Evolutionary conservation across 305 asterid genomes (phyloP).

Genomic region (Fraxinus sp.): DNA sequence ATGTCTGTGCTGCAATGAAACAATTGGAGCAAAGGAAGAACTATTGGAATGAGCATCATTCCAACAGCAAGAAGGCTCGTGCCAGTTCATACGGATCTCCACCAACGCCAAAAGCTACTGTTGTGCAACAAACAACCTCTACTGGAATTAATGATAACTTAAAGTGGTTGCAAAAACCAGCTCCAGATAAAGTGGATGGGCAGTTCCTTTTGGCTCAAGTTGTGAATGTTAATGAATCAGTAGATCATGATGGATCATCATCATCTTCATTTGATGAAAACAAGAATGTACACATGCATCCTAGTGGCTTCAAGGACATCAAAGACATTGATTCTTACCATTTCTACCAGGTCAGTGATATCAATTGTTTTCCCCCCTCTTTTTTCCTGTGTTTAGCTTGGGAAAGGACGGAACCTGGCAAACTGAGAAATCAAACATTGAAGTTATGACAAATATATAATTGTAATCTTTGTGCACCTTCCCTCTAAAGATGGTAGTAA

Average conservation of each 20-base stretch:
- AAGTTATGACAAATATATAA: background rate
- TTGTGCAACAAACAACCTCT: slow-evolving; percentile 26
- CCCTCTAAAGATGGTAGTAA: background rate
- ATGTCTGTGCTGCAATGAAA: slow-evolving; percentile 83
- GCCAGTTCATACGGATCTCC: slow-evolving; percentile 40
- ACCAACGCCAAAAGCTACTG: slow-evolving; percentile 26
- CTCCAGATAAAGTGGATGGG: slow-evolving; percentile 30
- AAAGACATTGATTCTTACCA: slow-evolving; percentile 55
- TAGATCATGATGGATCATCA: slow-evolving; percentile 38
- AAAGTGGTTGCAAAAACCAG: slow-evolving; percentile 31
- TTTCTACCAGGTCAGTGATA: slow-evolving; percentile 79
- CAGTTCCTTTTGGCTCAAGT: slow-evolving; percentile 37
- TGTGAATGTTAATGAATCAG: slow-evolving; percentile 33
- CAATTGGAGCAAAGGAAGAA: slow-evolving; percentile 70
- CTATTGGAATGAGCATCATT: slow-evolving; percentile 70
- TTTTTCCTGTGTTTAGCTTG: background rate
- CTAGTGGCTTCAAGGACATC: slow-evolving; percentile 36
- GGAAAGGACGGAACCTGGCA: background rate
- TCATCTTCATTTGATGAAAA: slow-evolving; percentile 39
- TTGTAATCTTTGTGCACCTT: background rate
- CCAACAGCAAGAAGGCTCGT: slow-evolving; percentile 31
- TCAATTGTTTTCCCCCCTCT: background rate
- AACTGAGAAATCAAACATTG: slow-evolving; percentile 11
- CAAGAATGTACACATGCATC: slow-evolving; percentile 25
- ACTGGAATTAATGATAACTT: slow-evolving; percentile 28